These are phyloP conservation scores for Rhododendron mucronatum DNA, from an alignment of 148 eudicot species.

Conservation along the genomic window DNA sequence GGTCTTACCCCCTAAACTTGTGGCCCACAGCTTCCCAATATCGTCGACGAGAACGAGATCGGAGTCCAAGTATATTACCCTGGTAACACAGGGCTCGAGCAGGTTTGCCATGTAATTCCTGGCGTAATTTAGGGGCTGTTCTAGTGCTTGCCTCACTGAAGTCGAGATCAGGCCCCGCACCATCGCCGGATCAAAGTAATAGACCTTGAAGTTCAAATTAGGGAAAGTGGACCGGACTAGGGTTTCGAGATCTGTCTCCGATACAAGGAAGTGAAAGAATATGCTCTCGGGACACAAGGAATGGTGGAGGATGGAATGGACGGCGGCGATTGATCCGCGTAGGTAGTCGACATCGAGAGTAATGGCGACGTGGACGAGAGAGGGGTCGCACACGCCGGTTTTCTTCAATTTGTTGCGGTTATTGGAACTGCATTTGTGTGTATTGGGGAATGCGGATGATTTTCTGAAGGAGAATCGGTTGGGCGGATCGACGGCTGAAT, in stretches of 20 bases:
- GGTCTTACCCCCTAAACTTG: constrained; percentile 36
- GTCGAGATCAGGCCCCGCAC: constrained; percentile 53
- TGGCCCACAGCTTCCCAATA: constrained; percentile 57
- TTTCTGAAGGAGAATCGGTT: constrained; percentile 30
- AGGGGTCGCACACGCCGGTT: constrained; percentile 57
- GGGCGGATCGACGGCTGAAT: neutral
- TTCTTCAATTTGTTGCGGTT: neutral
- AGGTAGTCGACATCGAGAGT: constrained; percentile 77
- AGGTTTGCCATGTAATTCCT: constrained; percentile 67
- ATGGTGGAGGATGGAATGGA: constrained; percentile 65
- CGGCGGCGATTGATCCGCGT: constrained; percentile 90
- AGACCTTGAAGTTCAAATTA: constrained; percentile 49
- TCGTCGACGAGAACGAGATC: constrained; percentile 86
- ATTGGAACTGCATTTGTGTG: constrained; percentile 28
- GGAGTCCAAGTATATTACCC: constrained; percentile 78
- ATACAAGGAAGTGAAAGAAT: constrained; percentile 71
- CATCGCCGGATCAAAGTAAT: constrained; percentile 45
- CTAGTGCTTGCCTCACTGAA: constrained; percentile 74
- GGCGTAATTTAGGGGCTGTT: constrained; percentile 83
- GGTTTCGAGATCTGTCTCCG: constrained; percentile 42
- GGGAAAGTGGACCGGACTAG: constrained; percentile 53
- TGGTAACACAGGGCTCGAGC: constrained; percentile 50
- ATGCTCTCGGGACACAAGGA: constrained; percentile 57
- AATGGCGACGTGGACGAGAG: constrained; percentile 74
- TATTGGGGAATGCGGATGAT: constrained; percentile 41